Percentiles rank a stretch among this genome's conserved stretches.
phyloP scores from a whole-genome alignment of 331 rosid genomes.

The Malus hybrid region DNA sequence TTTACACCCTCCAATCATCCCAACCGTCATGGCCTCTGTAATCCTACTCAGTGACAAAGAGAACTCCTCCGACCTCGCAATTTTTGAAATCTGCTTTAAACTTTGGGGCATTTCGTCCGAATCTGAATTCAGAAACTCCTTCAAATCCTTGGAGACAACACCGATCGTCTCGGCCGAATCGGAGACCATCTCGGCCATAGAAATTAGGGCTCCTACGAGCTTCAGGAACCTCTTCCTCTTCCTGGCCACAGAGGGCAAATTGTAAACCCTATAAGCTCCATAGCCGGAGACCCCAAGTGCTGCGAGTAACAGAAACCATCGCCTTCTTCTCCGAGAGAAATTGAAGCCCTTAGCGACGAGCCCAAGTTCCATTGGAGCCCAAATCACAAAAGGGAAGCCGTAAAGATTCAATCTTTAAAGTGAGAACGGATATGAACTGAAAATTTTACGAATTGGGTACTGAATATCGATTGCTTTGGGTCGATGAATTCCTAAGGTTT shows the following conservation, averaged over 20 bases:
- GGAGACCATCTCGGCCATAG: conserved; percentile 52
- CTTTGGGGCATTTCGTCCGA: conserved; percentile 75
- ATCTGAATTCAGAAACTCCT: conserved; percentile 55
- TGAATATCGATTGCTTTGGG: neutral
- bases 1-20: conserved; percentile 44
- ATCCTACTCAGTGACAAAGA: conserved; percentile 35
- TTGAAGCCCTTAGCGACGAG: conserved; percentile 30
- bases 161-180: conserved; percentile 57
- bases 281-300: conserved; percentile 61
- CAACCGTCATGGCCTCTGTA: conserved; percentile 52
- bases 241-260: conserved; percentile 49
- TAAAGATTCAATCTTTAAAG: neutral
- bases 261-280: conserved; percentile 56
- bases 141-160: conserved; percentile 50
- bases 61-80: conserved; percentile 62
- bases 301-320: conserved; percentile 47
- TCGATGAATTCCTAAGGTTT: neutral
- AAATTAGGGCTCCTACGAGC: conserved; percentile 50
- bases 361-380: conserved; percentile 50
- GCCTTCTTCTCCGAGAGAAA: conserved; percentile 36
- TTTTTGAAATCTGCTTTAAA: conserved; percentile 66
- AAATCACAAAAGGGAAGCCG: neutral
- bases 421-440: neutral
- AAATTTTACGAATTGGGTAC: neutral
- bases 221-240: conserved; percentile 40